Conservation (phyloP, 148 eudicot species). For the Camellia lanceoleosa region DNA sequence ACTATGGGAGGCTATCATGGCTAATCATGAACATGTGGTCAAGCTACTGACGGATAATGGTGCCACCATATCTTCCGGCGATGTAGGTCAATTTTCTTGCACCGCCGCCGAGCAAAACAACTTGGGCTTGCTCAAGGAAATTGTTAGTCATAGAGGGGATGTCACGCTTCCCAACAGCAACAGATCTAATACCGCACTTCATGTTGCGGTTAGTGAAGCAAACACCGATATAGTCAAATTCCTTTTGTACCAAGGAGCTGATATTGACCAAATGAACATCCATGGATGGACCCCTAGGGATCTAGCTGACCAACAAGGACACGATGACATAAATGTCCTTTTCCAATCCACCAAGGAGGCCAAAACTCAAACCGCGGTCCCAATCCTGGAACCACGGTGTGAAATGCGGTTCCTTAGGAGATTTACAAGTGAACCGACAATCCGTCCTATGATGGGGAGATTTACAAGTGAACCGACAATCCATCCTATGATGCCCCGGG, state of each 20-base stretch:
- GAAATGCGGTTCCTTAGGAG: slow-evolving; percentile 40
- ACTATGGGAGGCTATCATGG: too few species aligned
- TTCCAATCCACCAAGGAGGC: slow-evolving; percentile 36
- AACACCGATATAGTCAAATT: slow-evolving; percentile 57
- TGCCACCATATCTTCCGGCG: too few species aligned
- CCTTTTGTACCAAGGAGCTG: slow-evolving; percentile 51
- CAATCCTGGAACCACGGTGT: slow-evolving; percentile 25
- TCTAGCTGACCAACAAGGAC: slow-evolving; percentile 79
- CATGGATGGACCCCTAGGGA: slow-evolving; percentile 64
- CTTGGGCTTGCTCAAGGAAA: too few species aligned
- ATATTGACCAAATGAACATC: slow-evolving; percentile 41
- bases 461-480: too few species aligned
- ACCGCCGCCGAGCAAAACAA: too few species aligned
- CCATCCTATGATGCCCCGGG: not conserved
- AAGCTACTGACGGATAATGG: too few species aligned
- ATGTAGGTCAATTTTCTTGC: too few species aligned
- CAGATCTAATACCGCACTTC: too few species aligned
- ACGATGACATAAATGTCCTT: slow-evolving; percentile 52
- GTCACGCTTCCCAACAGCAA: too few species aligned
- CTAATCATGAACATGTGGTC: too few species aligned
- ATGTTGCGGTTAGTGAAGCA: slow-evolving; percentile 64
- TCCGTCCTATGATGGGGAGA: slow-evolving; percentile 13
- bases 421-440: slow-evolving; percentile 57
- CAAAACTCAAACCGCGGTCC: slow-evolving; percentile 24
- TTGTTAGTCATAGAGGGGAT: too few species aligned